A percentile compares a stretch with the other conserved stretches of the same genome.
phyloP scores from a whole-genome alignment of 1,284 basidiomycete genomes.

The Ustilago sp. region DNA sequence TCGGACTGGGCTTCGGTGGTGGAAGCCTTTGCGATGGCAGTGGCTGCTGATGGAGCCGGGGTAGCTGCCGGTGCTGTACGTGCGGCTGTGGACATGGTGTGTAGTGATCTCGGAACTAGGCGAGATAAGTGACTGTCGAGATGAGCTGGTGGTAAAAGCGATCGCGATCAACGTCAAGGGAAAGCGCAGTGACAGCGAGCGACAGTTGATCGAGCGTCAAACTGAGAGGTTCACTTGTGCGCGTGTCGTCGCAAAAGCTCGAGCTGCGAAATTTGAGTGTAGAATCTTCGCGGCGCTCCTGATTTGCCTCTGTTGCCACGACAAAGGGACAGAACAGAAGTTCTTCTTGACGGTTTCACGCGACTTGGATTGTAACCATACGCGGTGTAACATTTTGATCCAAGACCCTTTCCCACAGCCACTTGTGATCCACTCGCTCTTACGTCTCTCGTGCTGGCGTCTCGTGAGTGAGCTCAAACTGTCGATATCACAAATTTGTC shows the following conservation, averaged over 20 bases:
- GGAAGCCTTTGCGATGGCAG: slow-evolving; percentile 23
- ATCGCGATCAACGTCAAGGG: slow-evolving; percentile 7
- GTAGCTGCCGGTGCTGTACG: slow-evolving; percentile 33
- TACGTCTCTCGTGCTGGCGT: too few relatives aligned
- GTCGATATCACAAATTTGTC: too few relatives aligned
- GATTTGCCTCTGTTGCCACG: not conserved
- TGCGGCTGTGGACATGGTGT: slow-evolving; percentile 36
- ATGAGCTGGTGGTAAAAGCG: slow-evolving; percentile 16
- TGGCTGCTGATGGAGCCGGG: slow-evolving; percentile 15
- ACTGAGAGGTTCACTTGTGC: slow-evolving; percentile 12
- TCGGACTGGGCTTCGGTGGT: slow-evolving; percentile 39
- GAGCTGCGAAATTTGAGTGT: slow-evolving; percentile 10
- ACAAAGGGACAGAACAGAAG: not conserved
- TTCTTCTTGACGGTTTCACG: not conserved
- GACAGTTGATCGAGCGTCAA: not conserved
- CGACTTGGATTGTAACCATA: not conserved
- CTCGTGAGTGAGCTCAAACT: too few relatives aligned
- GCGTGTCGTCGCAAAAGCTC: not conserved
- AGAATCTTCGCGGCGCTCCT: slow-evolving; percentile 10
- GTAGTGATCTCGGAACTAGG: slow-evolving; percentile 4
- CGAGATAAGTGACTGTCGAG: slow-evolving; percentile 8
- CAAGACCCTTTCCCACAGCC: too few relatives aligned
- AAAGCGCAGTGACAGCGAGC: slow-evolving; percentile 4
- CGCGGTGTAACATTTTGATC: not conserved
- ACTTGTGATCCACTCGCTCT: too few relatives aligned